These are phyloP conservation scores for Populus hybrid DNA, from an alignment of 441 rosid genomes.

Conservation along the genomic window DNA sequence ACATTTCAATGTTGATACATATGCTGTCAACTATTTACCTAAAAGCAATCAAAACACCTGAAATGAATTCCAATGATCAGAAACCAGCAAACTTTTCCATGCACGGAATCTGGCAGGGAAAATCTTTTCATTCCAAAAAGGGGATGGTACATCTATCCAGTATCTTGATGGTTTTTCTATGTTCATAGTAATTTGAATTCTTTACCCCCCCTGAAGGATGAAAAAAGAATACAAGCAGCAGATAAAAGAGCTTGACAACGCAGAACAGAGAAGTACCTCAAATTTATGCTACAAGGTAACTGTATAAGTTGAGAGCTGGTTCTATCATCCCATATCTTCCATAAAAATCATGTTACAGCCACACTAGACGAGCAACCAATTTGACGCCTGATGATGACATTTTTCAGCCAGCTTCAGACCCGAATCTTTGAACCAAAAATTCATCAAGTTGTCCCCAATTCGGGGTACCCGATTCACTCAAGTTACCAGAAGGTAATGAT, in stretches of 20 bases:
- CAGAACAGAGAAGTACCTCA: slow-evolving; percentile 31
- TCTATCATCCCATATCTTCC: slow-evolving; percentile 30
- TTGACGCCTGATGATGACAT: slow-evolving; percentile 27
- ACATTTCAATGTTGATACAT: slow-evolving; percentile 19
- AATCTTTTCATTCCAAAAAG: background rate
- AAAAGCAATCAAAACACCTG: slow-evolving; percentile 21
- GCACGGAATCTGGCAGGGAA: background rate
- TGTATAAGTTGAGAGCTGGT: slow-evolving; percentile 30
- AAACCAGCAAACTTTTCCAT: background rate
- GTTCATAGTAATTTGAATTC: background rate
- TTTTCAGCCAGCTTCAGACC: slow-evolving; percentile 43
- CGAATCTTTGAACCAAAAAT: slow-evolving; percentile 65
- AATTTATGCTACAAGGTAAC: slow-evolving; percentile 34
- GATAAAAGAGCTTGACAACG: background rate
- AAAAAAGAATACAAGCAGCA: slow-evolving; percentile 1
- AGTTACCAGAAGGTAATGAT: slow-evolving; percentile 72
- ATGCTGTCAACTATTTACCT: slow-evolving; percentile 14
- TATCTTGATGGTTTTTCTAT: background rate
- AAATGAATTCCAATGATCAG: background rate
- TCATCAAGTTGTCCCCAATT: slow-evolving; percentile 94
- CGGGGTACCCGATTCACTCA: slow-evolving; percentile 43
- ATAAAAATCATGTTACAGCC: slow-evolving; percentile 30
- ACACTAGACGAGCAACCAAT: slow-evolving; percentile 21
- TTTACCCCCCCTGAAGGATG: background rate
- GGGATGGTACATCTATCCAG: background rate